Evolutionary conservation across 2,329 filamentous ascomycete species (phyloP), one percentile per base, ranked within the genome.

Genomic region (Exophiala bonariae): DNA sequence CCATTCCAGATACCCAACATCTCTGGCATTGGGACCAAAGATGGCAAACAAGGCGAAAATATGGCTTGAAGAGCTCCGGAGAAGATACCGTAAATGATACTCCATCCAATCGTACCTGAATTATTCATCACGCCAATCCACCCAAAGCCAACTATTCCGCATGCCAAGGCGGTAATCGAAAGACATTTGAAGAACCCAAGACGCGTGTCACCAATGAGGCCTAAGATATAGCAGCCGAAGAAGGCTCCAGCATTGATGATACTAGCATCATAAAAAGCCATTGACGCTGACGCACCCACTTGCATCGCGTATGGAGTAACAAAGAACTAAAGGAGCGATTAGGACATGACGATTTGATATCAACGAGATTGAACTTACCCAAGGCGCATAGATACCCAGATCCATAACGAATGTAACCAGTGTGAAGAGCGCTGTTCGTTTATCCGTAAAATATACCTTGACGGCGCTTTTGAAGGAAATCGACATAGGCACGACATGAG

Each of bases 191-290:
- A 55, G 4, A 55, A 54, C 1, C 66, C 65, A 14, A 64, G 42
- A n/a, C 32, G 6, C 14, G 60, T 60, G 37, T 70, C 64, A 1
- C 62, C 61, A 1, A 67, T 35, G 1, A 66, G 53, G 4, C 64
- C 63, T 3, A 62, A 62, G 17, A 67, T 46, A 7, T 65, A 55
- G 7, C 66, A 59, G n/a, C 66, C 66, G 28, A 64, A 60, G 23
- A 64, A 58, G 1, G 63, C 65, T 1, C 62, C 59, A 2, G 56
- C 66, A 13, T 65, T 62, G 14, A 66, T 56, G 11, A 69, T 62
- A 14, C 61, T 47, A 9, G 59, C 41, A 14, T 60, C 45, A 34
- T 63, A 64, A 34, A 50, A 56, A 2, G 60, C 54, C 3, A 64
- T 44, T 3, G 37, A 44, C 11, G 53, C 20, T 7, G 46, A 41